phyloP scores from a whole-genome alignment of 495 filamentous ascomycete species.

The Tuber borchii region DNA sequence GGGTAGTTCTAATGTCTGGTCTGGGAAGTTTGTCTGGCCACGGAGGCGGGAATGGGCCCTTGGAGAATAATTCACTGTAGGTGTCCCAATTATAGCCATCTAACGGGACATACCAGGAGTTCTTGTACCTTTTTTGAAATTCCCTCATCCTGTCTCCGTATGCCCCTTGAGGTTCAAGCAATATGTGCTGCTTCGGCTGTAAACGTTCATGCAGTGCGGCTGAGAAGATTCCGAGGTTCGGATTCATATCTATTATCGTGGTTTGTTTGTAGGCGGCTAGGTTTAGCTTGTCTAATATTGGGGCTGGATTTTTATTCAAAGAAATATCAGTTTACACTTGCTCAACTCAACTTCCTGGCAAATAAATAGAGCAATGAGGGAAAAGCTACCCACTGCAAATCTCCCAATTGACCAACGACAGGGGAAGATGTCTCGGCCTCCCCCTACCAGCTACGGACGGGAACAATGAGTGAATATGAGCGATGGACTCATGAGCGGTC shows the following conservation, averaged over 20 bases:
- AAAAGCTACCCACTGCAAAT: not conserved
- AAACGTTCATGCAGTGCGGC: slow-evolving; percentile 64
- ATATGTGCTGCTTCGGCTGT: slow-evolving; percentile 70
- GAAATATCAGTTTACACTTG: not conserved
- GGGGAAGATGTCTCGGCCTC: not conserved
- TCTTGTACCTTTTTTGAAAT: slow-evolving; percentile 42
- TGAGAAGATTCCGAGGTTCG: slow-evolving; percentile 69
- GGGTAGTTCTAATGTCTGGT: slow-evolving; percentile 33
- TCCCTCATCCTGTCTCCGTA: slow-evolving; percentile 57
- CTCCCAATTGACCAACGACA: not conserved
- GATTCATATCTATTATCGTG: slow-evolving; percentile 65
- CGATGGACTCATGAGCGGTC: not conserved
- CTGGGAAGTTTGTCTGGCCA: slow-evolving; percentile 15
- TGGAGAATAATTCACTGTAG: slow-evolving; percentile 47
- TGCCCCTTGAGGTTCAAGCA: slow-evolving; percentile 58
- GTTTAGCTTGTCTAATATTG: slow-evolving; percentile 19
- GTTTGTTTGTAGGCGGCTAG: slow-evolving; percentile 26
- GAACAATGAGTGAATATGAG: not conserved
- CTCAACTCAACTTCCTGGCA: not conserved
- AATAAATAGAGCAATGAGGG: not conserved
- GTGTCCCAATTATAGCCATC: slow-evolving; percentile 47
- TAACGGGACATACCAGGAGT: slow-evolving; percentile 18
- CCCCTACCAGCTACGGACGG: not conserved
- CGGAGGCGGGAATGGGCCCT: slow-evolving; percentile 25
- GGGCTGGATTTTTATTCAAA: slow-evolving; percentile 5